Evolutionary conservation across 257 asterid genomes (phyloP).

Genomic region (Echium plantagineum): DNA sequence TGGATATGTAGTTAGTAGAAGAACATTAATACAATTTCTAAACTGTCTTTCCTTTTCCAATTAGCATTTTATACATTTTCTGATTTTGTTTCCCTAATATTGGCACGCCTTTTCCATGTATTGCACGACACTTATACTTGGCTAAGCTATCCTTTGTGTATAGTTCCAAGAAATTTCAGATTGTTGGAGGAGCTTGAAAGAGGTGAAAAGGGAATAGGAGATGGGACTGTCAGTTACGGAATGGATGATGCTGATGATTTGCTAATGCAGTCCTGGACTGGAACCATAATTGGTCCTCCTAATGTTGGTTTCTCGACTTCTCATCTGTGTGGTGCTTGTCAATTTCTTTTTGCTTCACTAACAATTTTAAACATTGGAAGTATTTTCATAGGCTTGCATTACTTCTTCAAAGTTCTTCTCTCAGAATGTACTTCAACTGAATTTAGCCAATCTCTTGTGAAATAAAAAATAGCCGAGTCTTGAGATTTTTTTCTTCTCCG

Average conservation of each 20-base stretch:
- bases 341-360: no score
- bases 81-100: neutral
- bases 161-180: conserved; percentile 80
- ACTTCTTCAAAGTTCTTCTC: no score
- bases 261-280: conserved; percentile 87
- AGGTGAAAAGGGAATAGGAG: conserved; percentile 87
- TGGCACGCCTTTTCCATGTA: neutral
- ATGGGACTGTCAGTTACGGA: conserved; percentile 89
- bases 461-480: no score
- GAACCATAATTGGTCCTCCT: conserved; percentile 83
- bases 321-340: no score
- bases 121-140: neutral
- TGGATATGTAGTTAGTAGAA: neutral
- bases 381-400: no score
- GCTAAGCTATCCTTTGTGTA: conserved; percentile 8
- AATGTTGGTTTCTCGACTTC: conserved; percentile 35
- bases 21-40: neutral
- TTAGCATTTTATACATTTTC: no score
- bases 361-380: no score
- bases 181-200: conserved; percentile 84
- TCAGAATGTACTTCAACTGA: no score
- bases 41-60: neutral
- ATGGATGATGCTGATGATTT: conserved; percentile 85
- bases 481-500: no score
- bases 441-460: no score